Percentiles rank a stretch among this genome's conserved stretches.
These are phyloP conservation scores for Begonia peltatifolia DNA, from an alignment of 306 rosid species.

Conservation along the genomic window DNA sequence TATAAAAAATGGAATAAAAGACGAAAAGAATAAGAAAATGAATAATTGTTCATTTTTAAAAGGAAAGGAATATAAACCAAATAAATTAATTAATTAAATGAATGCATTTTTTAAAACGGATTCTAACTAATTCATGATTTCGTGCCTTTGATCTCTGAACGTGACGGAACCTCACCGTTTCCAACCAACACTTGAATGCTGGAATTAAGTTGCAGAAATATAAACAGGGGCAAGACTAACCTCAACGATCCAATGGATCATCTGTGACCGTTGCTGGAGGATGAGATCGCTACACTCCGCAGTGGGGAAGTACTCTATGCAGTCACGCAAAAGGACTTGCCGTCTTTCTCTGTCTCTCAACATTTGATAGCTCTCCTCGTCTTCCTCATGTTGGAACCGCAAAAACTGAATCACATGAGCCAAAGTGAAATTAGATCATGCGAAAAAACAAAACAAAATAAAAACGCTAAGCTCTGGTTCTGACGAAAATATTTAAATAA, in stretches of 20 bases:
- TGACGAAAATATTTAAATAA: not conserved
- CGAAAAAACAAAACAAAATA: not conserved
- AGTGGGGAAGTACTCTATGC: constrained; percentile 29
- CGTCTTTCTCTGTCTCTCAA: constrained; percentile 56
- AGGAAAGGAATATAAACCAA: too few species aligned
- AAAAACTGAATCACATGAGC: constrained; percentile 21
- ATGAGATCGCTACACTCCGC: constrained; percentile 41
- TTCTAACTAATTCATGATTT: too few species aligned
- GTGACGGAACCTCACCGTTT: too few species aligned
- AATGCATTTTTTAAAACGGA: too few species aligned
- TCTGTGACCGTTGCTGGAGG: constrained; percentile 48
- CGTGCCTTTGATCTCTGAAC: too few species aligned
- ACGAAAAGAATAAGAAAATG: too few species aligned
- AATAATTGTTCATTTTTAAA: too few species aligned
- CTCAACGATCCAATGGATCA: constrained; percentile 79
- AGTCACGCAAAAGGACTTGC: constrained; percentile 31
- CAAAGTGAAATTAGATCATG: not conserved
- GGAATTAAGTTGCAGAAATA: too few species aligned
- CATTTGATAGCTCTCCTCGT: constrained; percentile 61
- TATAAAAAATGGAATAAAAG: too few species aligned
- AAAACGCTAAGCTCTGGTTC: not conserved
- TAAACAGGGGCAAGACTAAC: constrained; percentile 13
- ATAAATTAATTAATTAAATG: too few species aligned
- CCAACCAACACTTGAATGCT: too few species aligned
- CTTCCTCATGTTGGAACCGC: constrained; percentile 42